Percentiles rank a stretch among this genome's conserved stretches.
Conservation (phyloP, 2,329 filamentous ascomycete genomes). For the Penicillium sp. region DNA sequence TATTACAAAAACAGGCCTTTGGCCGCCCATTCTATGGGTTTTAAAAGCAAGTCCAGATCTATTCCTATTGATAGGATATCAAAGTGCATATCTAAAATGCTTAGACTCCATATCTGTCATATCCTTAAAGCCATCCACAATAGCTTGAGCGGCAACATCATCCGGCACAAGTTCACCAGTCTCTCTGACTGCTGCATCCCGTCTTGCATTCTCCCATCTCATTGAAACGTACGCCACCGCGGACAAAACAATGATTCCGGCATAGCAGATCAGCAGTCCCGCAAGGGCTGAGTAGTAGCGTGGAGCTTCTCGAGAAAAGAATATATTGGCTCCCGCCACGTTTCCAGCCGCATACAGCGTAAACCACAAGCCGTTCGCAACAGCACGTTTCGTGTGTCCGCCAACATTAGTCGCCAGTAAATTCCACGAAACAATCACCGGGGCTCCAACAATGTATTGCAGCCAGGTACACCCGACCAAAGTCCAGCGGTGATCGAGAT, state of each 20-base stretch:
- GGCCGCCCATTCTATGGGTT: too few species aligned
- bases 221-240: slow-evolving; percentile 26
- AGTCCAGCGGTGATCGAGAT: slow-evolving; percentile 49
- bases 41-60: too few species aligned
- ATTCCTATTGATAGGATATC: not conserved
- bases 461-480: slow-evolving; percentile 58
- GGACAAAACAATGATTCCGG: slow-evolving; percentile 42
- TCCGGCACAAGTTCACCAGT: slow-evolving; percentile 7
- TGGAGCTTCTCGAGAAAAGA: slow-evolving; percentile 47
- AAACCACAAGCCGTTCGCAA: slow-evolving; percentile 55
- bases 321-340: slow-evolving; percentile 52
- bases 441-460: slow-evolving; percentile 53
- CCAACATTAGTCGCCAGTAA: slow-evolving; percentile 50
- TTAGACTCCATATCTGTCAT: slow-evolving; percentile 40
- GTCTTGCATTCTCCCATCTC: slow-evolving; percentile 28
- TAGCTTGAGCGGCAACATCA: slow-evolving; percentile 20
- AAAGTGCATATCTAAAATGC: slow-evolving; percentile 40
- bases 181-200: slow-evolving; percentile 14
- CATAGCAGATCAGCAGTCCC: slow-evolving; percentile 48
- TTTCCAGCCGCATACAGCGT: slow-evolving; percentile 52
- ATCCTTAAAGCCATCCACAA: slow-evolving; percentile 39
- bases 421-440: slow-evolving; percentile 56
- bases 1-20: too few species aligned
- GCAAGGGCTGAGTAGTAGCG: slow-evolving; percentile 50
- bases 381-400: slow-evolving; percentile 55